Percentiles rank a stretch among this genome's conserved stretches.
Conservation (phyloP, 2,329 filamentous ascomycete genomes). For the Colletotrichum brevisporum region DNA sequence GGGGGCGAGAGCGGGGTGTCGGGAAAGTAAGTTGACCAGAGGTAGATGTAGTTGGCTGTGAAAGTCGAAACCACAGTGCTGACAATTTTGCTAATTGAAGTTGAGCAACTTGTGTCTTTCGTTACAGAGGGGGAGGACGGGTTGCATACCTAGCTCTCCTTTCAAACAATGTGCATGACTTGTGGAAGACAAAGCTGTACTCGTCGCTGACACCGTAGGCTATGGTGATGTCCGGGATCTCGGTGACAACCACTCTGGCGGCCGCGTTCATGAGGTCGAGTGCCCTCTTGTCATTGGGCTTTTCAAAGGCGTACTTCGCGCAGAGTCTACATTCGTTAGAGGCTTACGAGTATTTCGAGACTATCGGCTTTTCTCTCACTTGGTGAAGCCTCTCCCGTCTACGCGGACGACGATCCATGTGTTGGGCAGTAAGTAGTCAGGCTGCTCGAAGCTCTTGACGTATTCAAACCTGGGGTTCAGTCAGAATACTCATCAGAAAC, state of each 20-base stretch:
- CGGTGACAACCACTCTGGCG: constrained; percentile 85
- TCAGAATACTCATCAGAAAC: neutral
- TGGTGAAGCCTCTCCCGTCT: constrained; percentile 95
- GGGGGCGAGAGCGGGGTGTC: constrained; percentile 78
- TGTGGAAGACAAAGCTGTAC: constrained; percentile 93
- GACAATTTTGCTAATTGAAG: constrained; percentile 80
- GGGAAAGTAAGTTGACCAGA: constrained; percentile 84
- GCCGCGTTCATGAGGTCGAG: constrained; percentile 95
- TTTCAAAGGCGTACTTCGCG: constrained; percentile 85
- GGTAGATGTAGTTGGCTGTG: constrained; percentile 88
- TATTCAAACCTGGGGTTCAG: constrained; percentile 80
- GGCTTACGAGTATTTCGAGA: neutral
- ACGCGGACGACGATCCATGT: constrained; percentile 97
- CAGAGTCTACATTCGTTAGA: constrained; percentile 73
- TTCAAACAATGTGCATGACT: constrained; percentile 86
- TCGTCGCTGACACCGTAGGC: constrained; percentile 97
- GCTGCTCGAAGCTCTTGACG: constrained; percentile 89
- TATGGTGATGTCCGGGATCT: constrained; percentile 87
- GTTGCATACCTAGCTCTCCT: constrained; percentile 77
- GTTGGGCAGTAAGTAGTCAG: constrained; percentile 84
- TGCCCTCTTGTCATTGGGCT: constrained; percentile 91
- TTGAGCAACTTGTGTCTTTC: constrained; percentile 10
- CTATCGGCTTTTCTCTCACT: constrained; percentile 66
- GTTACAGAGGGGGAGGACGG: neutral
- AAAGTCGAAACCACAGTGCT: constrained; percentile 95